Evolutionary conservation across 2,329 filamentous ascomycete genomes (phyloP).

Genomic region (Aspergillus pseudoglaucus): DNA sequence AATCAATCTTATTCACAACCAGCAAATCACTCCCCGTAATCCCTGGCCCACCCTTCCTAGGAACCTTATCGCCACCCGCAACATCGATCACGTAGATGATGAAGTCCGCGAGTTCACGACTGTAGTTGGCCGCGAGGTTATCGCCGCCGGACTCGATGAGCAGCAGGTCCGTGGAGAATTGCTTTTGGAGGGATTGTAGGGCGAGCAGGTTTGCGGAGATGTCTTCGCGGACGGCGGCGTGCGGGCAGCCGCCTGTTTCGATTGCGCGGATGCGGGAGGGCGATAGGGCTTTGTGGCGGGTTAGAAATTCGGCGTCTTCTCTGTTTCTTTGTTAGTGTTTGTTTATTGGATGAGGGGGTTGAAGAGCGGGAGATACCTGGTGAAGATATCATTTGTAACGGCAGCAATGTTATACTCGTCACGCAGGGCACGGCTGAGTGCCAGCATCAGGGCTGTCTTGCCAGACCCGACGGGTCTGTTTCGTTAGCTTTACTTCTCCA

Average conservation of each 20-base stretch:
- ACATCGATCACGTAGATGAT: conserved; percentile 99
- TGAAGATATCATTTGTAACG: conserved; percentile 99
- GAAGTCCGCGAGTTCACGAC: conserved; percentile 86
- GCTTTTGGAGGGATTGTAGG: conserved; percentile 76
- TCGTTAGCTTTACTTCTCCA: background rate
- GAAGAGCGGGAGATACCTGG: conserved; percentile 43
- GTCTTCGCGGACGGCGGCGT: conserved; percentile 95
- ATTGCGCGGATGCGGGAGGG: conserved; percentile 84
- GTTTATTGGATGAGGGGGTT: conserved; percentile 1
- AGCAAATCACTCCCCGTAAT: conserved; percentile 94
- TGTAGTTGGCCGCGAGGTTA: conserved; percentile 96
- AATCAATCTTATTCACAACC: conserved; percentile 94
- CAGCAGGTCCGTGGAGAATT: conserved; percentile 74
- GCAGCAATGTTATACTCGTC: conserved; percentile 79
- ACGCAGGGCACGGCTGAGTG: conserved; percentile 79
- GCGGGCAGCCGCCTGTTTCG: conserved; percentile 94
- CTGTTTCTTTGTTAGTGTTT: conserved; percentile 29
- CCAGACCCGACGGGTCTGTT: conserved; percentile 86
- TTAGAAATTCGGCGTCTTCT: conserved; percentile 97
- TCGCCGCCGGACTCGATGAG: conserved; percentile 95
- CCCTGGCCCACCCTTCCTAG: conserved; percentile 88
- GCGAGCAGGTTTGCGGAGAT: conserved; percentile 90
- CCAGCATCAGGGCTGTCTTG: conserved; percentile 95
- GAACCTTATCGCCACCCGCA: conserved; percentile 91
- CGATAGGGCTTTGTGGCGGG: conserved; percentile 74